Base-by-base conservation (phyloP, 352 stramenopile species). In the Phytophthora sojae region DNA sequence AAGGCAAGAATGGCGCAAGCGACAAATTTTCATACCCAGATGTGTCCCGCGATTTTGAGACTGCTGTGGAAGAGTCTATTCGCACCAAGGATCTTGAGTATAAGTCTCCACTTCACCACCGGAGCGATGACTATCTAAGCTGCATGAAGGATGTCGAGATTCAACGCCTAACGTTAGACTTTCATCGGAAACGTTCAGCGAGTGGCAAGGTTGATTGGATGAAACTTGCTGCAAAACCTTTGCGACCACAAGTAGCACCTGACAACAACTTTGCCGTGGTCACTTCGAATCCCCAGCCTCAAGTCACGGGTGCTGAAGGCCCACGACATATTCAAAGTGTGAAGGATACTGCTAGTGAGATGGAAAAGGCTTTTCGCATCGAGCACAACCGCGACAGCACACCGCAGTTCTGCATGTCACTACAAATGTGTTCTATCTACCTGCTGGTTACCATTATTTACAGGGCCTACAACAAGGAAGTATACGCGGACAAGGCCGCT, bases 101-200 rank as follows among this genome's bases (percentile, higher is more conserved):
- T 32, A 75, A 81, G 21, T 77, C 73, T 3, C 52, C 52, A 15
- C 37, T 69, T 4, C 75, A 89, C 44, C 77, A 88, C 55, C 79
- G 75, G 15, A 89, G 81, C 53, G 82, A 87, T 62, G 80, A 84
- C 60, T 87, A 90, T 67, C 78, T 89, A 17, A 62, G 80, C 21
- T 86, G 82, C 64, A 90, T 89, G 76, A 88, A 86, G 61, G 73
- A 71, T n/a, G 71, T 93, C 26, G 77, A 86, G 44, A 90, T 91
- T 65, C 81, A 73, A 25, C 65, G 62, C 15, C 68, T 63, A 5
- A 90, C 80, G 4, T 67, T 93, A 11, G 72, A 64, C 9, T 93
- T 93, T 45, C 76, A 79, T 52, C 60, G 73, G 25, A 92, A 89
- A 44, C 15, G 53, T 0, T 45, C 29, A 0, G 53, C n/a, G 11